These are phyloP conservation scores for Candida multigemmis DNA, from an alignment of 805 yeast species.

Conservation along the genomic window DNA sequence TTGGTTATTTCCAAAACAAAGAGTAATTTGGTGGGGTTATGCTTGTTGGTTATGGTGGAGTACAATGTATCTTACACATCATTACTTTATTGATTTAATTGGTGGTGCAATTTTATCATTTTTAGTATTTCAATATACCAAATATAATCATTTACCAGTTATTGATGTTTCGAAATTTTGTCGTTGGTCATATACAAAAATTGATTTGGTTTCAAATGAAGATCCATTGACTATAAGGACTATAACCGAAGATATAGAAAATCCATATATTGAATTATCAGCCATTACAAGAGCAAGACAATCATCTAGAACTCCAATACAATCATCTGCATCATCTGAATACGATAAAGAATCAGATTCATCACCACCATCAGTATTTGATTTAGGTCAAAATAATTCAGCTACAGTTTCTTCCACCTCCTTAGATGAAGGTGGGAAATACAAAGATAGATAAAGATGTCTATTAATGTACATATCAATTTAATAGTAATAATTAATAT, in stretches of 20 bases:
- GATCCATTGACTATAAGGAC: conserved; percentile 1
- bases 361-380: conserved; percentile 31
- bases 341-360: conserved; percentile 12
- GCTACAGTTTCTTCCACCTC: conserved; percentile 27
- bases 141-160: conserved; percentile 60
- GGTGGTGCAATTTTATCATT: conserved; percentile 87
- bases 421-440: conserved; percentile 16
- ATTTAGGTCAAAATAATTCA: conserved; percentile 14
- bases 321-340: conserved; percentile 5
- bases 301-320: conserved; percentile 11
- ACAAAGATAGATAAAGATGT: conserved; percentile 3
- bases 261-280: conserved; percentile 13
- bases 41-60: conserved; percentile 98
- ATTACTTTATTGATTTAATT: conserved; percentile 86
- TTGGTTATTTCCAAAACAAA: conserved; percentile 68
- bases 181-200: conserved; percentile 56
- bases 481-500: no score
- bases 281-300: conserved; percentile 18
- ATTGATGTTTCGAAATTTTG: conserved; percentile 45
- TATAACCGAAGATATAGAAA: conserved; percentile 1
- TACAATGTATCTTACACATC: conserved; percentile 96
- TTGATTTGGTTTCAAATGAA: conserved; percentile 5
- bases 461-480: no score
- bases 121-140: conserved; percentile 59
- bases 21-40: conserved; percentile 62